A percentile compares a stretch with the other conserved stretches of the same genome.
Conservation (phyloP, 2,329 filamentous ascomycete species). For the Xylaria hypoxylon region DNA sequence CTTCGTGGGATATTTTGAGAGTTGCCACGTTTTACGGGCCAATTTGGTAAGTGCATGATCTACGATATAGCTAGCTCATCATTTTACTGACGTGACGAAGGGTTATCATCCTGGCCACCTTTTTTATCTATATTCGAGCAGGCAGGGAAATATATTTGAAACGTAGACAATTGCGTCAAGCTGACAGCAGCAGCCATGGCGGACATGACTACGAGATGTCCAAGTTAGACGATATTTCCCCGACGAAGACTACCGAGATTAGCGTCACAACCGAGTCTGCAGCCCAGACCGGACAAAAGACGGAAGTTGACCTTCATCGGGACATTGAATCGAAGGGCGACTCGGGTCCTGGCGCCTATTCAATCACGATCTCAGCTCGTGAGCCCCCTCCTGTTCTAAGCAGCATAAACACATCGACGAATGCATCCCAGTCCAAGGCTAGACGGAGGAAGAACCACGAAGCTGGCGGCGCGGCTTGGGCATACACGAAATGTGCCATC, state of each 20-base stretch:
- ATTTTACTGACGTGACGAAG: conserved; percentile 52
- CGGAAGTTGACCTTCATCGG: conserved; percentile 52
- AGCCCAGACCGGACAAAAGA: conserved; percentile 46
- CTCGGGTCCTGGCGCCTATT: conserved; percentile 55
- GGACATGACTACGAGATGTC: conserved; percentile 56
- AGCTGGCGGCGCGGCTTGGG: conserved; percentile 73
- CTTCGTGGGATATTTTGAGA: conserved; percentile 76
- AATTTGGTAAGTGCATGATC: conserved; percentile 66
- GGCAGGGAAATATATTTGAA: conserved; percentile 76
- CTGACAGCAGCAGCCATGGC: conserved; percentile 57
- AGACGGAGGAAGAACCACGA: conserved; percentile 57
- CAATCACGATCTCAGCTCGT: conserved; percentile 60
- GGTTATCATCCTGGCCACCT: conserved; percentile 70
- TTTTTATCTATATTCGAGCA: conserved; percentile 74
- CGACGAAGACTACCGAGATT: conserved; percentile 72
- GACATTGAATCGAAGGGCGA: conserved; percentile 41
- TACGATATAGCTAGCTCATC: background rate
- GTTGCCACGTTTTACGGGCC: conserved; percentile 81
- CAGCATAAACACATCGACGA: conserved; percentile 12
- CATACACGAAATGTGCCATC: conserved; percentile 76
- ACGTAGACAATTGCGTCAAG: conserved; percentile 69
- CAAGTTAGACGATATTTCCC: conserved; percentile 59
- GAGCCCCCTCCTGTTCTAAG: conserved; percentile 44
- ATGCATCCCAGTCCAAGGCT: conserved; percentile 37
- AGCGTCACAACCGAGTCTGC: conserved; percentile 67